These are phyloP conservation scores for Hymenoscyphus repandus DNA, from an alignment of 2,329 filamentous ascomycete genomes.

Conservation along the genomic window DNA sequence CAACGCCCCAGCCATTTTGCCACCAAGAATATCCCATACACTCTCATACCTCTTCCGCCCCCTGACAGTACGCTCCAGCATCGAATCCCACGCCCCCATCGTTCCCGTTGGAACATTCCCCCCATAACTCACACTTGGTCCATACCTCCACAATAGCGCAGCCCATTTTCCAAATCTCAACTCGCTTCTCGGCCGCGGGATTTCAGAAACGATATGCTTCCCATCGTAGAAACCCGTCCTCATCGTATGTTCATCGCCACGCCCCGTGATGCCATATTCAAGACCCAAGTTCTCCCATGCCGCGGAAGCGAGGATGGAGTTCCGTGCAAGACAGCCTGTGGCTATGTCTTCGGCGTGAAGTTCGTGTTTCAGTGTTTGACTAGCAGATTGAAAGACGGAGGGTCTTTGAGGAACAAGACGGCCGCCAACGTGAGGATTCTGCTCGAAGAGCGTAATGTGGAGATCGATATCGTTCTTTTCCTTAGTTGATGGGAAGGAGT, in stretches of 20 bases:
- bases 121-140: constrained; percentile 1
- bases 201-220: background rate
- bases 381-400: background rate
- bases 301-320: background rate
- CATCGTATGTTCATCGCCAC: background rate
- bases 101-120: constrained; percentile 2
- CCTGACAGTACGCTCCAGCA: background rate
- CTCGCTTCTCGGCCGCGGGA: constrained; percentile 4
- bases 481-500: background rate
- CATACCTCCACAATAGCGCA: constrained; percentile 10
- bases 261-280: background rate
- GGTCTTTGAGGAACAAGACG: constrained; percentile 10
- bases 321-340: background rate
- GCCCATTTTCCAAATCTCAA: constrained; percentile 3
- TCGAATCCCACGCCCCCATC: constrained; percentile 21
- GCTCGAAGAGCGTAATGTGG: constrained; percentile 11
- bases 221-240: constrained; percentile 10
- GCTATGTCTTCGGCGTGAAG: constrained; percentile 9
- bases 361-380: background rate
- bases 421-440: constrained; percentile 7
- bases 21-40: background rate
- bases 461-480: background rate
- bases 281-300: background rate
- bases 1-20: background rate
- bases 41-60: background rate